These are phyloP conservation scores for Mesostigma viride DNA, from an alignment of 139 green algal genomes.

Conservation along the genomic window DNA sequence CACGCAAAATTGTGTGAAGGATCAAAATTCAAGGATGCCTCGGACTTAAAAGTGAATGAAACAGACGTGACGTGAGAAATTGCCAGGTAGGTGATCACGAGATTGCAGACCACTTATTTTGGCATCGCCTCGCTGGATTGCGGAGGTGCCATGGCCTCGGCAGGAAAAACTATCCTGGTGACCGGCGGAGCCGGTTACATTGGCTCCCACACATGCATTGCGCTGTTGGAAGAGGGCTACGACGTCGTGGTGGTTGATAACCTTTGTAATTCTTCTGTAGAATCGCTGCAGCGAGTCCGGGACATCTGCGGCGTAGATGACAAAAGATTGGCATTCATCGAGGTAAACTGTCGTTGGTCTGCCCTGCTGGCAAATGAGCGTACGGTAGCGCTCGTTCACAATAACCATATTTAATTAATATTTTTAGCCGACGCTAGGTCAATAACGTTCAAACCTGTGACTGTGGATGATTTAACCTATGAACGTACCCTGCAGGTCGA, in stretches of 20 bases:
- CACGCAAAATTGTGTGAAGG: too few species aligned
- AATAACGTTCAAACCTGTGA: background rate
- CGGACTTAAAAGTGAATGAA: too few species aligned
- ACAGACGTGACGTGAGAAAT: too few species aligned
- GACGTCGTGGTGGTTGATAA: slow-evolving; percentile 82
- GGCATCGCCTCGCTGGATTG: too few species aligned
- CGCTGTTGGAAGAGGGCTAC: slow-evolving; percentile 64
- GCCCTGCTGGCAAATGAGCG: background rate
- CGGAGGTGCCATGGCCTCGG: too few species aligned
- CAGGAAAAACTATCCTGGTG: too few species aligned
- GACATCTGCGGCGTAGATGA: slow-evolving; percentile 59
- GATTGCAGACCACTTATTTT: too few species aligned
- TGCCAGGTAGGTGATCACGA: too few species aligned
- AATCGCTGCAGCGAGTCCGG: slow-evolving; percentile 66
- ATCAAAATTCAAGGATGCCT: too few species aligned
- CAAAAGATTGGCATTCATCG: slow-evolving; percentile 59
- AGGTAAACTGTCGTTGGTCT: slow-evolving; percentile 37
- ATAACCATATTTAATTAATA: background rate
- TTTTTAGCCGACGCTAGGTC: background rate
- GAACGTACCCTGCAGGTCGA: too few species aligned
- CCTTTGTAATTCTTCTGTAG: slow-evolving; percentile 76
- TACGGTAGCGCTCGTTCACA: background rate
- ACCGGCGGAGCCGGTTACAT: slow-evolving; percentile 34
- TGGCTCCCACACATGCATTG: slow-evolving; percentile 66
- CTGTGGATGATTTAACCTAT: too few species aligned